Evolutionary conservation across 306 rosid genomes (phyloP).

Genomic region (Casuarina glauca): DNA sequence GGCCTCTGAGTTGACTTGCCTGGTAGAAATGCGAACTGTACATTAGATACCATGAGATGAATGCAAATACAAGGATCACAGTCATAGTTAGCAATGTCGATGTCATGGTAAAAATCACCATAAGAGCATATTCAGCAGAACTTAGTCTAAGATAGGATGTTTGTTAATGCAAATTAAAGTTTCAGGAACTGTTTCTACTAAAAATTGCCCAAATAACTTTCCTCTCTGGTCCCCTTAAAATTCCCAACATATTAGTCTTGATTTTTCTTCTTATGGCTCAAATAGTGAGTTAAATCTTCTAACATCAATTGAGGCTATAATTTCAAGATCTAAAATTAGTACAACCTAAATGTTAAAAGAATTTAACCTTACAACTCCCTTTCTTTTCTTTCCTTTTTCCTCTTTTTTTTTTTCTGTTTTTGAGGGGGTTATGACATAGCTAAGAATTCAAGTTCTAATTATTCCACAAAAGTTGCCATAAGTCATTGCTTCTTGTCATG

Average conservation of each 20-base stretch:
- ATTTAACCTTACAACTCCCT: too few relatives aligned
- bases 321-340: too few relatives aligned
- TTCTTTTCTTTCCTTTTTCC: too few relatives aligned
- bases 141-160: background rate
- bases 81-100: background rate
- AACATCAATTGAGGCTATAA: too few relatives aligned
- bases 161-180: background rate
- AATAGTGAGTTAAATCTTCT: background rate
- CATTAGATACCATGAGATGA: slow-evolving; percentile 9
- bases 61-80: slow-evolving; percentile 3
- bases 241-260: background rate
- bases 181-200: background rate
- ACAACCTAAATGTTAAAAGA: too few relatives aligned
- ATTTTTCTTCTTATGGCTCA: background rate
- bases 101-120: background rate
- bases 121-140: background rate
- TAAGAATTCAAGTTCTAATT: too few relatives aligned
- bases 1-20: slow-evolving; percentile 45
- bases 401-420: too few relatives aligned
- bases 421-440: too few relatives aligned
- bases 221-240: background rate
- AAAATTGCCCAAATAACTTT: background rate
- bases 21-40: slow-evolving; percentile 17
- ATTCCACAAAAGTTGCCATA: too few relatives aligned
- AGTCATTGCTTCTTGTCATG: too few relatives aligned